Percentiles rank a stretch among this genome's conserved stretches.
These are phyloP conservation scores for Sordariomycetes sp. DNA, from an alignment of 2,329 filamentous ascomycete species.

Conservation along the genomic window DNA sequence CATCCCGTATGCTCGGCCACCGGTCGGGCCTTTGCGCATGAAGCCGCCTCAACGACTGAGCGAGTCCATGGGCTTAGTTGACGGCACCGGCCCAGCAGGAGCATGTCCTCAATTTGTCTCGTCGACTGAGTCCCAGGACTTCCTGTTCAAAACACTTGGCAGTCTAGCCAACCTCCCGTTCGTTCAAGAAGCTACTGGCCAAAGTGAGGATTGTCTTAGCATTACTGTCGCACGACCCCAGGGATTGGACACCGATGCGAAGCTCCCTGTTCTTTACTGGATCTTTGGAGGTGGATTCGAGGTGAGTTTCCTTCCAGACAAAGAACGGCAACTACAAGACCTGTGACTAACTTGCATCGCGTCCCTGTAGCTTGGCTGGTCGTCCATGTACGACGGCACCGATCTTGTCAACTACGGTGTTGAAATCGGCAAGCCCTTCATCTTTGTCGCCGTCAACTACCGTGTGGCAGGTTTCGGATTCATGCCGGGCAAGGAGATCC, in stretches of 20 bases:
- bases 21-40: constrained; percentile 56
- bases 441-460: constrained; percentile 59
- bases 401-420: constrained; percentile 23
- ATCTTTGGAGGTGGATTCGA: constrained; percentile 45
- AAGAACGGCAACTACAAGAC: too few relatives aligned
- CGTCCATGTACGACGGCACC: constrained; percentile 25
- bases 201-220: constrained; percentile 42
- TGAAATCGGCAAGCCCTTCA: constrained; percentile 41
- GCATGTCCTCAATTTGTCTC: constrained; percentile 59
- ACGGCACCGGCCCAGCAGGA: constrained; percentile 46
- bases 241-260: constrained; percentile 27
- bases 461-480: constrained; percentile 49
- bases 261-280: constrained; percentile 47
- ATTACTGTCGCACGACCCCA: constrained; percentile 37
- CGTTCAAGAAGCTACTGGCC: constrained; percentile 29
- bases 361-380: constrained; percentile 15
- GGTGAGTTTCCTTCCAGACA: too few relatives aligned
- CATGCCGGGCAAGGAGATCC: constrained; percentile 44
- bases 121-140: constrained; percentile 24
- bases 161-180: constrained; percentile 31
- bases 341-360: background rate
- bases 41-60: constrained; percentile 55
- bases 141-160: constrained; percentile 25
- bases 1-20: constrained; percentile 67
- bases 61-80: constrained; percentile 42